These are phyloP conservation scores for Chrysoporthe deuterocubensis DNA, from an alignment of 2,329 filamentous ascomycete genomes.

Conservation along the genomic window DNA sequence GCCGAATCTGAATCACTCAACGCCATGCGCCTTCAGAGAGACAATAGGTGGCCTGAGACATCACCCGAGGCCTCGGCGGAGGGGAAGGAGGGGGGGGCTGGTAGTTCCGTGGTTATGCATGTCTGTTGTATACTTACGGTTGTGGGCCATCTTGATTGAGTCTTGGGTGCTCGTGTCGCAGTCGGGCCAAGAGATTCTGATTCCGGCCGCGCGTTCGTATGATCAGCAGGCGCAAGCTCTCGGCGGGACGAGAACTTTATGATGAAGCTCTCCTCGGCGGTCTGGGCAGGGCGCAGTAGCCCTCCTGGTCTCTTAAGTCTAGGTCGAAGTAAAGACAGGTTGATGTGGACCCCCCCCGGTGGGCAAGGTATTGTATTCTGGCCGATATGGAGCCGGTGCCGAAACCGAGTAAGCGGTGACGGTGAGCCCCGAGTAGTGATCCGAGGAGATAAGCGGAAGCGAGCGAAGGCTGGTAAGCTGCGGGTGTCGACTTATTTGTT, in stretches of 20 bases:
- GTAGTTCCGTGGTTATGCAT: neutral
- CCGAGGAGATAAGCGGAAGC: neutral
- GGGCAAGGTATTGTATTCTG: conserved; percentile 11
- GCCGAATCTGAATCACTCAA: neutral
- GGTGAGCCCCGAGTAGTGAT: neutral
- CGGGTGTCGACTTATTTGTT: neutral
- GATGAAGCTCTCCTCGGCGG: neutral
- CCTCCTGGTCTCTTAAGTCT: neutral
- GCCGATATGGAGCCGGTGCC: conserved; percentile 14
- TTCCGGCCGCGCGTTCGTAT: neutral
- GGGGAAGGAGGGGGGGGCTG: neutral
- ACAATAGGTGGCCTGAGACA: conserved; percentile 1
- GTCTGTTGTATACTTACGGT: conserved; percentile 16
- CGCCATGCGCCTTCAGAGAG: neutral
- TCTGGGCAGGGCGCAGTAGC: neutral
- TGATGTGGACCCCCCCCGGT: conserved; percentile 12
- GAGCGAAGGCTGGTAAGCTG: neutral
- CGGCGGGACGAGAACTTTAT: neutral
- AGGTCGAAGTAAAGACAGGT: neutral
- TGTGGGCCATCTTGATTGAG: conserved; percentile 22
- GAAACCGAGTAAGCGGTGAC: conserved; percentile 9
- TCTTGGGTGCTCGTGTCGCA: conserved; percentile 5
- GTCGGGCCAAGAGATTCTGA: conserved; percentile 1
- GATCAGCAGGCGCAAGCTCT: neutral
- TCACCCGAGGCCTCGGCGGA: conserved; percentile 1